Conservation (phyloP, 1,284 basidiomycete species). For the Xerocomus cyaneibrunnescens region DNA sequence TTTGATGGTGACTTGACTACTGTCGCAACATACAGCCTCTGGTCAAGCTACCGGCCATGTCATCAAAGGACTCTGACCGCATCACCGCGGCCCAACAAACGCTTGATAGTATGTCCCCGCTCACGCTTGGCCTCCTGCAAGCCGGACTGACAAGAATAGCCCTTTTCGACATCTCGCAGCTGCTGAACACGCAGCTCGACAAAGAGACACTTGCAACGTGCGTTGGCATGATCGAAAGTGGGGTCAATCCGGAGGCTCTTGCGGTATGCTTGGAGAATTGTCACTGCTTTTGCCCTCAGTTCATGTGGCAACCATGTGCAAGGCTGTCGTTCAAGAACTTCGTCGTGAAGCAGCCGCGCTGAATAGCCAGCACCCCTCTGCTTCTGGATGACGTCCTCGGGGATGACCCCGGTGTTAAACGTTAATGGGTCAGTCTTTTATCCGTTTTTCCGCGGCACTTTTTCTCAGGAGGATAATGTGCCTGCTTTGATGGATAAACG, state of each 20-base stretch:
- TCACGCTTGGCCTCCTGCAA: not conserved
- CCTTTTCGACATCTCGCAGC: constrained; percentile 77
- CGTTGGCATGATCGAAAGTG: constrained; percentile 81
- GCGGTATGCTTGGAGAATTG: constrained; percentile 55
- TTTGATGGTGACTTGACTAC: no score
- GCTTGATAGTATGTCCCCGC: constrained; percentile 64
- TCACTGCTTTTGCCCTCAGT: not conserved
- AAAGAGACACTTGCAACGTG: constrained; percentile 81
- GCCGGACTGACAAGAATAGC: constrained; percentile 45
- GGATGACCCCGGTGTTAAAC: not conserved
- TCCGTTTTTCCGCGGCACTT: not conserved
- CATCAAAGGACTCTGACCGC: constrained; percentile 62
- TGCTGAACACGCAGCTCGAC: constrained; percentile 80
- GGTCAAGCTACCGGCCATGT: constrained; percentile 39
- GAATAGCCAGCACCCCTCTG: constrained; percentile 22
- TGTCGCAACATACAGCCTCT: no score
- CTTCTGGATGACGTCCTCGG: constrained; percentile 15
- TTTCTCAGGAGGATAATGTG: constrained; percentile 7
- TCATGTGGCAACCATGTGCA: constrained; percentile 8
- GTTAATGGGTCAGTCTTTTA: not conserved
- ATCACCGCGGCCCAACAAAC: constrained; percentile 76
- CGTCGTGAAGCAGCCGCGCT: constrained; percentile 56
- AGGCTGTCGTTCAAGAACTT: constrained; percentile 78
- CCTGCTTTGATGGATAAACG: constrained; percentile 9
- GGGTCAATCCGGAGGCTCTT: constrained; percentile 82